These are phyloP conservation scores for Scleromitrula shiraiana DNA, from an alignment of 2,329 filamentous ascomycete species.

Conservation along the genomic window DNA sequence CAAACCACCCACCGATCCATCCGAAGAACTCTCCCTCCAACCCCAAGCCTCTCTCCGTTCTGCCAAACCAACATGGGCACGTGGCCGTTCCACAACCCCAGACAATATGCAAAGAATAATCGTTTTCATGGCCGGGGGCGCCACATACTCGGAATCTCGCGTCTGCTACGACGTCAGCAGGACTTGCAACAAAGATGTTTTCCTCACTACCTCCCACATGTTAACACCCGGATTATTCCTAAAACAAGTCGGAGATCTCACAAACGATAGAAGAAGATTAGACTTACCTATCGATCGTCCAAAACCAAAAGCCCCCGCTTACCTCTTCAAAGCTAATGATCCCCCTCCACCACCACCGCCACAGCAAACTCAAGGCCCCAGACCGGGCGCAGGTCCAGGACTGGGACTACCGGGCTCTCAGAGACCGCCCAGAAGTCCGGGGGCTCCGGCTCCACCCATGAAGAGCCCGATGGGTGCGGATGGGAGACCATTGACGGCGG, in stretches of 20 bases:
- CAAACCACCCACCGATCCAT: slow-evolving; percentile 57
- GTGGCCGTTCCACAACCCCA: slow-evolving; percentile 61
- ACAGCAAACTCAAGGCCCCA: too few species aligned
- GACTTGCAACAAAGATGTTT: slow-evolving; percentile 68
- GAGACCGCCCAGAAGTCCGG: slow-evolving; percentile 1
- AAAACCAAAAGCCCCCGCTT: slow-evolving; percentile 71
- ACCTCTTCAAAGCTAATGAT: slow-evolving; percentile 70
- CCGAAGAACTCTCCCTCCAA: slow-evolving; percentile 47
- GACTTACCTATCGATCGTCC: slow-evolving; percentile 76
- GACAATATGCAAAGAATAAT: slow-evolving; percentile 88
- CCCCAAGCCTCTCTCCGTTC: slow-evolving; percentile 72
- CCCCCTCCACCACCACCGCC: slow-evolving; percentile 39
- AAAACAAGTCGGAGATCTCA: slow-evolving; percentile 73
- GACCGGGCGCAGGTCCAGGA: background rate
- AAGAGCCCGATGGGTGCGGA: slow-evolving; percentile 1
- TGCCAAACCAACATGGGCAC: slow-evolving; percentile 93
- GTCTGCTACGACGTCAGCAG: slow-evolving; percentile 81
- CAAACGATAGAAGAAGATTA: slow-evolving; percentile 64
- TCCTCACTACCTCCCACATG: slow-evolving; percentile 89
- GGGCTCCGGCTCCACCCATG: slow-evolving; percentile 1
- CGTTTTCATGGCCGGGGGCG: slow-evolving; percentile 90
- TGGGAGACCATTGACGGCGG: background rate
- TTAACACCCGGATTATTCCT: slow-evolving; percentile 76
- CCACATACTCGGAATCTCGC: slow-evolving; percentile 84
- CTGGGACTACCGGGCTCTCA: slow-evolving; percentile 1